These are phyloP conservation scores for Pyricularia pennisetigena DNA, from an alignment of 2,329 filamentous ascomycete genomes.

Conservation along the genomic window DNA sequence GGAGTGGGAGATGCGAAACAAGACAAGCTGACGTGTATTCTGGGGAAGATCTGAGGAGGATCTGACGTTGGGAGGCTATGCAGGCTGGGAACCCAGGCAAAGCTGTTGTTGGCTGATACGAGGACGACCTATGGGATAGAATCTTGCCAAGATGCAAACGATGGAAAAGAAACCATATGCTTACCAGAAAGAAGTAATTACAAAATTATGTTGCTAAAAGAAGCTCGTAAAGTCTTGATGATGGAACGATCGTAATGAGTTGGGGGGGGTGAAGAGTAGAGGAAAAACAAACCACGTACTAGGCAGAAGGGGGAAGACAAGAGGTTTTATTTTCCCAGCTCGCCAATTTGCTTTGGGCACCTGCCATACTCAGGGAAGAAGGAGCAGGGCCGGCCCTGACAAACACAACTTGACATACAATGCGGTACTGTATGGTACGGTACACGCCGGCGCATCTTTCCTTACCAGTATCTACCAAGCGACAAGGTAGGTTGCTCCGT, in stretches of 20 bases:
- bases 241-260: slow-evolving; percentile 1
- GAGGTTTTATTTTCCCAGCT: background rate
- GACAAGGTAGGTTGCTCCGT: background rate
- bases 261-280: background rate
- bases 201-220: background rate
- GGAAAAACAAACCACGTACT: background rate
- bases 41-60: background rate
- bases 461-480: background rate
- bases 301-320: background rate
- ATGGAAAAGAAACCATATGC: background rate
- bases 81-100: background rate
- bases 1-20: background rate
- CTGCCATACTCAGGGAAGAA: background rate
- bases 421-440: background rate
- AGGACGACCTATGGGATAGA: background rate
- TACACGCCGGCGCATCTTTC: background rate
- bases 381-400: background rate
- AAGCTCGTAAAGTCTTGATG: slow-evolving; percentile 1
- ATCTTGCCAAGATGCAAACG: background rate
- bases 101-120: background rate
- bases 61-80: background rate
- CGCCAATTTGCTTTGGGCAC: background rate
- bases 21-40: background rate
- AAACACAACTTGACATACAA: background rate
- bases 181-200: slow-evolving; percentile 1